Conservation (phyloP, 805 yeast species). For the Sugiyamaella boreocaroliniensis region DNA sequence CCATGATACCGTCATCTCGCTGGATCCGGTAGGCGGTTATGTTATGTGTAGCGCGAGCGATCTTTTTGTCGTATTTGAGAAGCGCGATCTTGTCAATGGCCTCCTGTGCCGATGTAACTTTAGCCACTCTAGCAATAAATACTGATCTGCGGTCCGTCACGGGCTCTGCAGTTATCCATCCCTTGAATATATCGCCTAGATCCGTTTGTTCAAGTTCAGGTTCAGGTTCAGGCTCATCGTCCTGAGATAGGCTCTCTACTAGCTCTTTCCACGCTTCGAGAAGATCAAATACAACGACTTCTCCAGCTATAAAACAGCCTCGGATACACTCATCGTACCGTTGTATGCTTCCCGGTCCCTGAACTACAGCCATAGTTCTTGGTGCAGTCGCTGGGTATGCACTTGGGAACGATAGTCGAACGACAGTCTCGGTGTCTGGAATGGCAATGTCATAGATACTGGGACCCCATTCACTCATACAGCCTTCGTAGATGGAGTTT, state of each 20-base stretch:
- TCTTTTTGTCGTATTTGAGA: constrained; percentile 57
- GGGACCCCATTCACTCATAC: constrained; percentile 32
- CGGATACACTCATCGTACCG: constrained; percentile 25
- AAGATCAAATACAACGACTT: constrained; percentile 75
- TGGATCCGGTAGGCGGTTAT: constrained; percentile 84
- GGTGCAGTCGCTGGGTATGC: constrained; percentile 66
- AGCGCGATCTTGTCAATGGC: constrained; percentile 47
- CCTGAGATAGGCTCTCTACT: constrained; percentile 16
- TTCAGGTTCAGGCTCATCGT: constrained; percentile 13
- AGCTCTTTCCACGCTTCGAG: constrained; percentile 38
- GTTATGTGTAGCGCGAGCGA: constrained; percentile 65
- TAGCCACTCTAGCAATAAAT: constrained; percentile 68
- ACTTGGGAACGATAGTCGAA: constrained; percentile 68
- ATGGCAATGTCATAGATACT: constrained; percentile 49
- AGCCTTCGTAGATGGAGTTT: constrained; percentile 78
- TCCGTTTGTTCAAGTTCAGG: constrained; percentile 3
- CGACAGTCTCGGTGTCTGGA: constrained; percentile 49
- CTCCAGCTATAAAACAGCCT: constrained; percentile 48
- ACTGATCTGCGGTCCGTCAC: constrained; percentile 78
- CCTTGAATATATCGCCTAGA: constrained; percentile 45
- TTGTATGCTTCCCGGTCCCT: constrained; percentile 19
- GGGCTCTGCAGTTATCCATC: constrained; percentile 75
- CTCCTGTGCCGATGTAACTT: constrained; percentile 59
- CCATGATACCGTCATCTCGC: constrained; percentile 45
- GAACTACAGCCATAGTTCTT: constrained; percentile 48